These are phyloP conservation scores for Aspergillus bridgeri DNA, from an alignment of 495 filamentous ascomycete genomes.

Conservation along the genomic window DNA sequence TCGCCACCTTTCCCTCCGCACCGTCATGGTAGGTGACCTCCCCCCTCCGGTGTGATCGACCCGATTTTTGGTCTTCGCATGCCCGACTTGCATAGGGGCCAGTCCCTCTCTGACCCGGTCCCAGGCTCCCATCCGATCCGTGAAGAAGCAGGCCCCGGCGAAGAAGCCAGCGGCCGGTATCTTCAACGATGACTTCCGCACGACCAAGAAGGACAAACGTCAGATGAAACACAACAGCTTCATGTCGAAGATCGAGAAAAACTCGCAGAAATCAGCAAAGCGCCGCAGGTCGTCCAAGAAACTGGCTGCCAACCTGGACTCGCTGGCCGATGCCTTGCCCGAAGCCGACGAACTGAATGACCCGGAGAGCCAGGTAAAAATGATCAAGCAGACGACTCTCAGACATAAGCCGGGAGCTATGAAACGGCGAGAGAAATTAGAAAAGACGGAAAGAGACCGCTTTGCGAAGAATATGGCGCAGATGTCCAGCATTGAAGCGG, in stretches of 20 bases:
- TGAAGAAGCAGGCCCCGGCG: slow-evolving; percentile 18
- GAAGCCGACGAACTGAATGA: slow-evolving; percentile 42
- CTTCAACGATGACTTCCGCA: slow-evolving; percentile 51
- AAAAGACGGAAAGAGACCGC: slow-evolving; percentile 72
- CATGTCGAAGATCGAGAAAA: slow-evolving; percentile 69
- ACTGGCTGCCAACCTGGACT: slow-evolving; percentile 70
- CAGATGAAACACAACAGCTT: slow-evolving; percentile 72
- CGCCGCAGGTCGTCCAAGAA: slow-evolving; percentile 70
- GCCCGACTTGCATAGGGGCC: slow-evolving; percentile 7
- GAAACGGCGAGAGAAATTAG: slow-evolving; percentile 77
- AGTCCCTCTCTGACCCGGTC: slow-evolving; percentile 6
- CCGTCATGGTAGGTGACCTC: background rate
- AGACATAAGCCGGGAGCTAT: slow-evolving; percentile 71
- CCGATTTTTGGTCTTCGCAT: slow-evolving; percentile 12
- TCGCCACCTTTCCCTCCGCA: background rate
- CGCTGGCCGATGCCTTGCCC: slow-evolving; percentile 74
- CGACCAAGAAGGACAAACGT: slow-evolving; percentile 74
- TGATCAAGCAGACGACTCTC: slow-evolving; percentile 66
- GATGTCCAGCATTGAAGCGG: slow-evolving; percentile 34
- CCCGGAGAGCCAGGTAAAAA: slow-evolving; percentile 37
- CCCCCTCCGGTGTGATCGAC: background rate
- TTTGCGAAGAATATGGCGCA: slow-evolving; percentile 79
- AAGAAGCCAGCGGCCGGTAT: slow-evolving; percentile 25
- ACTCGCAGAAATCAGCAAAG: slow-evolving; percentile 47
- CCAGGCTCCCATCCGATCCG: slow-evolving; percentile 30